Conservation (phyloP, 805 yeast genomes). For the Vanderwaltozyma polyspora region DNA sequence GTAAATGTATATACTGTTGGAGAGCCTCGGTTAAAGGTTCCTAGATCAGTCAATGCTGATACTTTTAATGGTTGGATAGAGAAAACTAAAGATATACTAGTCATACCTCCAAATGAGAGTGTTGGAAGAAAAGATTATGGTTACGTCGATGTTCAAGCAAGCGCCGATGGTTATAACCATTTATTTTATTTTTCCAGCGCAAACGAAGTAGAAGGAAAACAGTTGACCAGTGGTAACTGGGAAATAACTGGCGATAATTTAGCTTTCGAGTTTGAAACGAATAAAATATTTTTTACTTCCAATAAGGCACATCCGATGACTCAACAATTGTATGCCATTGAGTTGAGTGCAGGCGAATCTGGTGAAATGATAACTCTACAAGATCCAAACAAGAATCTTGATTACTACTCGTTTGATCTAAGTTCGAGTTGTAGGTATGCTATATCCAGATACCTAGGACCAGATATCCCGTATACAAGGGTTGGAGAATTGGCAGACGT, state of each 20-base stretch:
- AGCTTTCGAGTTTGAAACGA: conserved; percentile 36
- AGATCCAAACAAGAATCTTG: conserved; percentile 11
- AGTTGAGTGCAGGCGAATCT: conserved; percentile 21
- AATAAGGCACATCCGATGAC: conserved; percentile 37
- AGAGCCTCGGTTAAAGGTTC: conserved; percentile 24
- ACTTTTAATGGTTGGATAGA: conserved; percentile 50
- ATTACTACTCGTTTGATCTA: conserved; percentile 36
- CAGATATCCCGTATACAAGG: conserved; percentile 15
- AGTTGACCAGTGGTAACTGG: conserved; percentile 38
- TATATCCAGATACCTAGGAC: conserved; percentile 18
- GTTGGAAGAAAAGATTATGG: conserved; percentile 33
- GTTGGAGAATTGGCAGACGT: conserved; percentile 17
- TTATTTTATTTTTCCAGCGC: conserved; percentile 47
- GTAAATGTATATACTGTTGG: conserved; percentile 34
- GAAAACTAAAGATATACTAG: conserved; percentile 33
- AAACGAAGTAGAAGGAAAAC: conserved; percentile 29
- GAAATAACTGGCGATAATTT: conserved; percentile 41
- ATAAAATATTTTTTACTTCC: conserved; percentile 44
- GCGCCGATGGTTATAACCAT: conserved; percentile 45
- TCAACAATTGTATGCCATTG: conserved; percentile 47
- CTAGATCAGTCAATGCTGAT: conserved; percentile 35
- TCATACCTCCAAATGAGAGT: conserved; percentile 29
- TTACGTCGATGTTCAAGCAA: conserved; percentile 51
- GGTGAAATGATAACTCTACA: conserved; percentile 8
- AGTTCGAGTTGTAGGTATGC: conserved; percentile 46